Percentiles rank a stretch among this genome's conserved stretches.
Conservation (phyloP, 139 green algal genomes). For the Volvox reticuliferus region DNA sequence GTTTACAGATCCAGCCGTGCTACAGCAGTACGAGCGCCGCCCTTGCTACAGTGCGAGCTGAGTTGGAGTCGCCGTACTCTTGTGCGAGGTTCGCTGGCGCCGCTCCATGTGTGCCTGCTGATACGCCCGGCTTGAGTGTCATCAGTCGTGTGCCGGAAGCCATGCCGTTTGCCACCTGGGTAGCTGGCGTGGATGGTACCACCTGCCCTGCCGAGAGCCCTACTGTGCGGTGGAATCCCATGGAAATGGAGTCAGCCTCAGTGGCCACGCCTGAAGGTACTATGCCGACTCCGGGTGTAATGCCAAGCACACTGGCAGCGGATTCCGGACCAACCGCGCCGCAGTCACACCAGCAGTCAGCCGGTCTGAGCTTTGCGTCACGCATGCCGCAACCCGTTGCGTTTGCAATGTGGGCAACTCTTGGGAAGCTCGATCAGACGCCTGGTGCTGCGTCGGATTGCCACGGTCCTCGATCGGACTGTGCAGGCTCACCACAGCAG, state of each 20-base stretch:
- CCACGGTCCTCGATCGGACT: not conserved
- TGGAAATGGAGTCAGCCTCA: not conserved
- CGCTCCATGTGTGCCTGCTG: not conserved
- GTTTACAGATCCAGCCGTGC: not conserved
- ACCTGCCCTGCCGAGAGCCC: not conserved
- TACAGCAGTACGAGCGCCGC: not conserved
- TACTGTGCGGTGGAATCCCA: too few species aligned
- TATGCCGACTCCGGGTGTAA: not conserved
- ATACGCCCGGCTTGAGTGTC: not conserved
- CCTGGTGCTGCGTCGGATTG: not conserved
- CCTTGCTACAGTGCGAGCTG: not conserved
- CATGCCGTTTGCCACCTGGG: constrained; percentile 1
- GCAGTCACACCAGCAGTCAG: constrained; percentile 1
- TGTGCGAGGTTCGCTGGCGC: not conserved
- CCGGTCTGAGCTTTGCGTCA: not conserved
- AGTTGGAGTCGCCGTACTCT: not conserved
- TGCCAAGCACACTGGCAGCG: not conserved
- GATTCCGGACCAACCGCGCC: not conserved
- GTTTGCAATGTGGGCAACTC: not conserved
- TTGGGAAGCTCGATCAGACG: not conserved
- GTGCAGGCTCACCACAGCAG: not conserved
- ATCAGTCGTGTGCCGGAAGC: not conserved
- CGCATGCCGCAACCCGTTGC: not conserved
- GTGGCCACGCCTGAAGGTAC: not conserved
- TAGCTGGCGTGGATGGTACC: not conserved